These are phyloP conservation scores for Russula ochroleuca DNA, from an alignment of 768 basidiomycete species.

Conservation along the genomic window DNA sequence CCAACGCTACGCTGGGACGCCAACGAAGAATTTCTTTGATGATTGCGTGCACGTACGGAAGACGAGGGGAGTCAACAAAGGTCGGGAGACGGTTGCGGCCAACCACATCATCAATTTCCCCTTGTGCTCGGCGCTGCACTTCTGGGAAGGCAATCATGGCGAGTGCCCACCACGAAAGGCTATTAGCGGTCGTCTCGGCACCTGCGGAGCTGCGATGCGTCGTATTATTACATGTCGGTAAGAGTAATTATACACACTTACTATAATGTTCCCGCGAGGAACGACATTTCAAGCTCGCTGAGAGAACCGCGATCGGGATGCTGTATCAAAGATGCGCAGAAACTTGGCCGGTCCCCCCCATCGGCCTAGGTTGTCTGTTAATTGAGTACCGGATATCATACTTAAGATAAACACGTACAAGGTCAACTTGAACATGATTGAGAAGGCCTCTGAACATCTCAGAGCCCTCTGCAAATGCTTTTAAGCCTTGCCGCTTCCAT, in stretches of 20 bases:
- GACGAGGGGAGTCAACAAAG: constrained; percentile 16
- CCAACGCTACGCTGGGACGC: background rate
- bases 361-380: constrained; percentile 7
- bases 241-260: background rate
- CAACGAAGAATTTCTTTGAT: constrained; percentile 24
- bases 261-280: constrained; percentile 21
- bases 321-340: background rate
- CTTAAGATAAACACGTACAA: constrained; percentile 8
- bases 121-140: constrained; percentile 24
- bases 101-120: constrained; percentile 25
- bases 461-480: constrained; percentile 1
- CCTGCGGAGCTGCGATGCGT: constrained; percentile 6
- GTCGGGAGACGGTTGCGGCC: constrained; percentile 24
- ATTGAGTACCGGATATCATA: too few relatives aligned
- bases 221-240: background rate
- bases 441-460: constrained; percentile 24
- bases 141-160: constrained; percentile 27
- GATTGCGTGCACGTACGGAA: constrained; percentile 27
- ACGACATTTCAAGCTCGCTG: constrained; percentile 21
- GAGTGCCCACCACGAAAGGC: constrained; percentile 18
- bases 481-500: constrained; percentile 30
- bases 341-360: background rate
- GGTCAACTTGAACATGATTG: constrained; percentile 16
- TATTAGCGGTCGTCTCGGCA: constrained; percentile 3
- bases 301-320: constrained; percentile 4